Evolutionary conservation across 23 red algal genomes (phyloP).

Genomic region (Cyanidioschyzon merolae): DNA sequence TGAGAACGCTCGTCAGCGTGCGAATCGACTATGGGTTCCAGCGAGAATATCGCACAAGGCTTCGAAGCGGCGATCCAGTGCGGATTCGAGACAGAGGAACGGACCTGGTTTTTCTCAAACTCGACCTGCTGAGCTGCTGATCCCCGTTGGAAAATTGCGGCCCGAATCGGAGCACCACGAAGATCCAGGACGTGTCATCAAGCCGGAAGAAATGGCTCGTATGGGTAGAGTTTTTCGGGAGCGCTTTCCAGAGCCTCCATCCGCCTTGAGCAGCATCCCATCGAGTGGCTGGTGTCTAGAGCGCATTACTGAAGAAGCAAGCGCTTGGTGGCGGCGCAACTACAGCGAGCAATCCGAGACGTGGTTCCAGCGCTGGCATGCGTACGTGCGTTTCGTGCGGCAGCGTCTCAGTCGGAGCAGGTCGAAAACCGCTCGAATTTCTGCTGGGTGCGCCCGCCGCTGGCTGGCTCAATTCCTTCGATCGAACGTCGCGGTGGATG

Average conservation of each 20-base stretch:
- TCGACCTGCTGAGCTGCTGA: too few relatives aligned
- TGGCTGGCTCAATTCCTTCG: not conserved
- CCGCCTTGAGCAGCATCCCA: conserved; percentile 12
- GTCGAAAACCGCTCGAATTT: not conserved
- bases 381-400: not conserved
- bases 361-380: conserved; percentile 6
- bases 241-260: conserved; percentile 6
- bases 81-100: too few relatives aligned
- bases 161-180: too few relatives aligned
- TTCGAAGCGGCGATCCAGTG: too few relatives aligned
- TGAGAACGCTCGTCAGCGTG: too few relatives aligned
- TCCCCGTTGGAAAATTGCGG: too few relatives aligned
- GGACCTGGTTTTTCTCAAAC: too few relatives aligned
- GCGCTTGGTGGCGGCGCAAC: conserved; percentile 4
- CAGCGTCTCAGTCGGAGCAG: not conserved
- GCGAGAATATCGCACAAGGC: too few relatives aligned
- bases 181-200: not conserved
- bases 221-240: conserved; percentile 3
- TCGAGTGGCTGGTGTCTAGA: not conserved
- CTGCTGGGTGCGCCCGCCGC: not conserved
- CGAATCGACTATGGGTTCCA: too few relatives aligned
- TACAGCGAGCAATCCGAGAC: not conserved
- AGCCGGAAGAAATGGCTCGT: not conserved
- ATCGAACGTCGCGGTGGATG: too few relatives aligned
- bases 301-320: not conserved